phyloP scores from a whole-genome alignment of 495 filamentous ascomycete genomes.

The Daldinia childiae region DNA sequence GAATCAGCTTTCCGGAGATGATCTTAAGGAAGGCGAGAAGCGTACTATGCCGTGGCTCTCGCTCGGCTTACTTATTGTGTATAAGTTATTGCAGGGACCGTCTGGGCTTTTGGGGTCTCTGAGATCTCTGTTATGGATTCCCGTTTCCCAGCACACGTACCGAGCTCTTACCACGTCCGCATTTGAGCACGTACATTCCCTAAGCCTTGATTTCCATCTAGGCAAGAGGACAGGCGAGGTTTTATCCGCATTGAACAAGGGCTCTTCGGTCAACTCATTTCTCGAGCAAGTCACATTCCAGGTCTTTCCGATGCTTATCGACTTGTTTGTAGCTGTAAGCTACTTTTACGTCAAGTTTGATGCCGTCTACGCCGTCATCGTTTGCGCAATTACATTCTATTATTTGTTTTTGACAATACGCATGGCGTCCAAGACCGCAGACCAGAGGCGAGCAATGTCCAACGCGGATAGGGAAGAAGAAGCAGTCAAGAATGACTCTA shows the following conservation, averaged over 20 bases:
- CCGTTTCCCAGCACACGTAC: constrained; percentile 95
- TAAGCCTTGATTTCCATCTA: constrained; percentile 95
- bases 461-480: constrained; percentile 94
- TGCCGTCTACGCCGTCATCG: constrained; percentile 90
- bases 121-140: constrained; percentile 89
- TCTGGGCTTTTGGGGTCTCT: constrained; percentile 86
- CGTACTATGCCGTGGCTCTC: constrained; percentile 49
- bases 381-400: constrained; percentile 90
- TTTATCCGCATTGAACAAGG: constrained; percentile 92
- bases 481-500: constrained; percentile 97
- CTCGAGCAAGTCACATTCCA: constrained; percentile 95
- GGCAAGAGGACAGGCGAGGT: constrained; percentile 98
- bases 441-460: constrained; percentile 90
- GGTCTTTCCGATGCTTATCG: constrained; percentile 92
- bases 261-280: constrained; percentile 95
- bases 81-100: constrained; percentile 85
- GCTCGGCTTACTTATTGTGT: constrained; percentile 81
- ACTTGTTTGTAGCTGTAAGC: constrained; percentile 84
- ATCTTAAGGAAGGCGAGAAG: constrained; percentile 42
- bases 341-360: constrained; percentile 86
- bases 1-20: constrained; percentile 60
- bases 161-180: constrained; percentile 91
- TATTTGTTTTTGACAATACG: constrained; percentile 96
- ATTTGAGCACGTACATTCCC: constrained; percentile 94
- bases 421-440: constrained; percentile 91